phyloP scores from a whole-genome alignment of 331 rosid genomes.

The Pyracantha coccinea region DNA sequence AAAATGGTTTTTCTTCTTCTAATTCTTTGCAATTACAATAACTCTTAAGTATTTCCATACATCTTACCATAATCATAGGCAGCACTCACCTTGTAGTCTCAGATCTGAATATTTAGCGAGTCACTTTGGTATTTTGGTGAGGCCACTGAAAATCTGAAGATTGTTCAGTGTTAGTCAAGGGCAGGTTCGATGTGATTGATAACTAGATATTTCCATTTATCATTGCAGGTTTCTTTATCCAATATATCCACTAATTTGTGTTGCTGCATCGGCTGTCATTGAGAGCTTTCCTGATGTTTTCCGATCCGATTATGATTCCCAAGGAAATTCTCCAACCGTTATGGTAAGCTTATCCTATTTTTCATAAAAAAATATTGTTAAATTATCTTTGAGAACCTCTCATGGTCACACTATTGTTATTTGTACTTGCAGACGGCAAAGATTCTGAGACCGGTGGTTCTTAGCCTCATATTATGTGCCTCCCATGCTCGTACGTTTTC shows the following conservation, averaged over 20 bases:
- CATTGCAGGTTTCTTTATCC: constrained; percentile 90
- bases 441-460: constrained; percentile 69
- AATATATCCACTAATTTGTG: constrained; percentile 84
- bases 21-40: no score
- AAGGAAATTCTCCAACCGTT: constrained; percentile 30
- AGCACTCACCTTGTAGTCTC: neutral
- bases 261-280: constrained; percentile 95
- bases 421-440: constrained; percentile 53
- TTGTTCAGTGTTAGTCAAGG: neutral
- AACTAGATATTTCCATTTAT: neutral
- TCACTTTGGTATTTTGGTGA: neutral
- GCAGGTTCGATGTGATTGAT: constrained; percentile 3
- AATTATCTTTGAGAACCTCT: constrained; percentile 4
- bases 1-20: no score
- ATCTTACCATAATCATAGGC: neutral
- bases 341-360: constrained; percentile 34
- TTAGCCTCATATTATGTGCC: constrained; percentile 66
- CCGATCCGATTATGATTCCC: constrained; percentile 51
- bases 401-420: constrained; percentile 14
- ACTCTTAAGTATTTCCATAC: no score
- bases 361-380: neutral
- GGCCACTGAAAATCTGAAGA: neutral
- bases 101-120: neutral
- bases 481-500: constrained; percentile 99
- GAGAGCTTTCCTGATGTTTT: constrained; percentile 94